Evolutionary conservation across 2,329 filamentous ascomycete species (phyloP).

Genomic region (Fusarium sp.): DNA sequence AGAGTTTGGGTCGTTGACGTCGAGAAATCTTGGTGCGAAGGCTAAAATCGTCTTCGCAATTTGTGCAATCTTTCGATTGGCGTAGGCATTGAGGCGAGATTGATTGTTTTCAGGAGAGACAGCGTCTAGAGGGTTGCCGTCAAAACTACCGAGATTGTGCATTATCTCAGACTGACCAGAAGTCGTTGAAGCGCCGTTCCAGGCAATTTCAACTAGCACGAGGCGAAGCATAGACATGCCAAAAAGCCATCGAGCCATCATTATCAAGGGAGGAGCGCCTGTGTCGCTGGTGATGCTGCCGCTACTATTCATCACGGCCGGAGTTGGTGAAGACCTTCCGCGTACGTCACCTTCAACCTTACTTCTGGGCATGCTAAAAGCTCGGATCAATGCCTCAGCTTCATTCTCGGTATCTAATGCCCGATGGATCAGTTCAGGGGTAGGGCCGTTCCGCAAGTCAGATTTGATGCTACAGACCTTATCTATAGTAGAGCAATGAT

Average conservation of each 20-base stretch:
- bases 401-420: not conserved
- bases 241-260: not conserved
- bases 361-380: not conserved
- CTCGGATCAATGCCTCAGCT: not conserved
- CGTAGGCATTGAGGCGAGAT: not conserved
- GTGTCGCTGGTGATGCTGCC: not conserved
- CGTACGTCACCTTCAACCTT: not conserved
- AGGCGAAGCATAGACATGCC: not conserved
- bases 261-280: too few species aligned
- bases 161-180: not conserved
- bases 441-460: not conserved
- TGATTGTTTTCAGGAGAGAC: accelerated
- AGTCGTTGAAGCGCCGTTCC: not conserved
- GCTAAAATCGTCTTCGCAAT: not conserved
- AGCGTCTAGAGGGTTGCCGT: accelerated
- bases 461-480: not conserved
- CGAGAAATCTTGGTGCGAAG: not conserved
- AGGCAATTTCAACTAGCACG: not conserved
- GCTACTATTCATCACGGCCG: not conserved
- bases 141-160: not conserved
- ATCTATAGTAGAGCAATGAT: not conserved
- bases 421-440: not conserved
- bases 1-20: not conserved
- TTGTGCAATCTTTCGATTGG: not conserved
- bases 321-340: too few species aligned